Conservation (phyloP, 495 filamentous ascomycete genomes). For the Viridothelium virens region DNA sequence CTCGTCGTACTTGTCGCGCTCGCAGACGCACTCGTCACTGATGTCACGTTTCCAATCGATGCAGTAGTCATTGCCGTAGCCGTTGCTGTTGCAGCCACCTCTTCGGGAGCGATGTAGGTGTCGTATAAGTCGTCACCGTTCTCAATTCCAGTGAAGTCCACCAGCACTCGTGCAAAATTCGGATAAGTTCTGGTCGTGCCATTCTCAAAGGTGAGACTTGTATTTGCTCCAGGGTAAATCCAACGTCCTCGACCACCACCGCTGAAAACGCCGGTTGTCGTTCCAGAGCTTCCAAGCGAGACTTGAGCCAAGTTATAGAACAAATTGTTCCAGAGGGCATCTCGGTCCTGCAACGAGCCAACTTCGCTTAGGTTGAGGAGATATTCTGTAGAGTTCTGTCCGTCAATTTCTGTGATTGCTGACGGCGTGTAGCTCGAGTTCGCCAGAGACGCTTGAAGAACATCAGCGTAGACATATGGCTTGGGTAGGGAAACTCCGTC, state of each 20-base stretch:
- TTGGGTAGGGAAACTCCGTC: slow-evolving; percentile 29
- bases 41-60: slow-evolving; percentile 18
- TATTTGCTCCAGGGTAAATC: slow-evolving; percentile 22
- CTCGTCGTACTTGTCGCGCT: slow-evolving; percentile 14
- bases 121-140: slow-evolving; percentile 37
- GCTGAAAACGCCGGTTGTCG: slow-evolving; percentile 28
- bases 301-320: slow-evolving; percentile 23
- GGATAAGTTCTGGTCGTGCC: slow-evolving; percentile 20
- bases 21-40: slow-evolving; percentile 9
- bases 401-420: slow-evolving; percentile 30
- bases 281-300: slow-evolving; percentile 23
- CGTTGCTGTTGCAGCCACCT: slow-evolving; percentile 12
- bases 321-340: slow-evolving; percentile 25
- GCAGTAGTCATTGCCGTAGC: slow-evolving; percentile 18
- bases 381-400: slow-evolving; percentile 26
- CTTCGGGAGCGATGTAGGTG: slow-evolving; percentile 24
- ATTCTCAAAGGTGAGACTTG: slow-evolving; percentile 31
- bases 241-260: slow-evolving; percentile 25
- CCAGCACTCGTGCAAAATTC: slow-evolving; percentile 21
- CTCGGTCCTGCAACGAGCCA: slow-evolving; percentile 22
- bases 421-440: slow-evolving; percentile 31
- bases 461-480: slow-evolving; percentile 31
- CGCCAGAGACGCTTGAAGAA: slow-evolving; percentile 27
- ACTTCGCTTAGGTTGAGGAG: slow-evolving; percentile 19
- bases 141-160: slow-evolving; percentile 24